Base-by-base conservation (phyloP, 1,284 basidiomycete genomes). In the Anthracocystis setariae region DNA sequence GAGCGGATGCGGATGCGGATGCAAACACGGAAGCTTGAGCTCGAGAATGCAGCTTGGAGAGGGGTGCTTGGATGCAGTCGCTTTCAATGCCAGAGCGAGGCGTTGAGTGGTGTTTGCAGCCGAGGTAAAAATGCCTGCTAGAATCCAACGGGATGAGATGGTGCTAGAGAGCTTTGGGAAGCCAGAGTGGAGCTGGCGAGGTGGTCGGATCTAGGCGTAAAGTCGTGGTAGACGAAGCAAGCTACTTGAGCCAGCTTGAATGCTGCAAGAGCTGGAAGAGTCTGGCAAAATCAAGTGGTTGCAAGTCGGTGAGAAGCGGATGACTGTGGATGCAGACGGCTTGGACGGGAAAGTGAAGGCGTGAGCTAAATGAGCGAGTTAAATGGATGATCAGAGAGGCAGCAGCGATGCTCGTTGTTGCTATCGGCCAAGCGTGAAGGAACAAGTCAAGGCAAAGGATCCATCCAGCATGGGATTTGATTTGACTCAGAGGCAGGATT, bases 331-430 rank as follows among this genome's bases (percentile, higher is more conserved):
- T 37, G 35, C 35, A n/a, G 35, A 17, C 17, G 35, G 35, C 35
- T 29, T 29, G 17, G 35, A 17, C 35, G n/a, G 35, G 35, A 13
- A 15, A 5, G 12, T 13, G 8, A 37, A 37, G 35, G 29, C 12
- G 7, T 29, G 12, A 29, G 5, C 29, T 12, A 29, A n/a, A 29
- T 29, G 29, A 29, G 7, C 29, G 7, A 12, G 29, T 29, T 29
- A 12, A 29, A 7, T 29, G 29, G 29, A 29, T 7, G 35, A 37
- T 37, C 8, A 37, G 17, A 37, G 17, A 10, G 9, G 18, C 10
- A 42, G 40, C 15, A 20, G 40, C 12, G 17, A 20, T 42, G 40
- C 40, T 42, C 18, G 40, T 42, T 20, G 40, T 42, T 23, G 40
- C 12, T 42, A 15, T 42, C 40, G 40, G 23, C 40, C 40, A 23